Conservation (phyloP, 495 filamentous ascomycete genomes). For the Lichenothelia convexa region DNA sequence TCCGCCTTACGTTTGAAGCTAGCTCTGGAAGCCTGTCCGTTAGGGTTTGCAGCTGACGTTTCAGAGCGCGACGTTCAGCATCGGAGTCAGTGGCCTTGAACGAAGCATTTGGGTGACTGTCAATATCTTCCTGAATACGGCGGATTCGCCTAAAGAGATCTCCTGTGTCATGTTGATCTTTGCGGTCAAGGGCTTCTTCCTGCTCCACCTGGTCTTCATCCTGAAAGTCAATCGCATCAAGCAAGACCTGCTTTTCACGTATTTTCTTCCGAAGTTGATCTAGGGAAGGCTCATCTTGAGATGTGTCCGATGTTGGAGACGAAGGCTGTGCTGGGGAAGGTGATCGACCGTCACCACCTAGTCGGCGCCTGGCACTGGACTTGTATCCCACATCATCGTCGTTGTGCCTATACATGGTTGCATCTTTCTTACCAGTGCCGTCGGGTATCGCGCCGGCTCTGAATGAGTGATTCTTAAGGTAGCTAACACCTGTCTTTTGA, state of each 20-base stretch:
- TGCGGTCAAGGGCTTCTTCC: conserved; percentile 78
- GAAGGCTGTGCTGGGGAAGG: conserved; percentile 51
- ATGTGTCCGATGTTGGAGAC: conserved; percentile 51
- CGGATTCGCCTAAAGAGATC: conserved; percentile 85
- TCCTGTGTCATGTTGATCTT: conserved; percentile 81
- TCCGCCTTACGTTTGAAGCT: conserved; percentile 75
- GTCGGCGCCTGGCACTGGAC: conserved; percentile 77
- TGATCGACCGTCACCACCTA: conserved; percentile 54
- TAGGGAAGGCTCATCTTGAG: conserved; percentile 61
- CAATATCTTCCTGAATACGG: conserved; percentile 92
- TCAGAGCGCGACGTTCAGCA: conserved; percentile 68
- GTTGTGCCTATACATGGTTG: conserved; percentile 91
- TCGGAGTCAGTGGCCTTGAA: conserved; percentile 59
- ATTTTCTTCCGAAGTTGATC: conserved; percentile 89
- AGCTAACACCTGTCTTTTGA: conserved; percentile 94
- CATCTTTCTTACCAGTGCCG: conserved; percentile 59
- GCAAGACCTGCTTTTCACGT: conserved; percentile 79
- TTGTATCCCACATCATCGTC: conserved; percentile 77
- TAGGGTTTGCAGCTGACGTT: conserved; percentile 70
- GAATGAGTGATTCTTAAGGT: conserved; percentile 92
- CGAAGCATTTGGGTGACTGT: conserved; percentile 66
- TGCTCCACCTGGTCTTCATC: conserved; percentile 81
- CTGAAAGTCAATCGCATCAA: conserved; percentile 96
- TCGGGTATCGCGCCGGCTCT: conserved; percentile 29
- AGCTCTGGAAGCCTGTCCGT: conserved; percentile 83